Evolutionary conservation across 805 yeast genomes (phyloP), one percentile per base, ranked within the genome.

Genomic region (Jamesozyma spencerorum): DNA sequence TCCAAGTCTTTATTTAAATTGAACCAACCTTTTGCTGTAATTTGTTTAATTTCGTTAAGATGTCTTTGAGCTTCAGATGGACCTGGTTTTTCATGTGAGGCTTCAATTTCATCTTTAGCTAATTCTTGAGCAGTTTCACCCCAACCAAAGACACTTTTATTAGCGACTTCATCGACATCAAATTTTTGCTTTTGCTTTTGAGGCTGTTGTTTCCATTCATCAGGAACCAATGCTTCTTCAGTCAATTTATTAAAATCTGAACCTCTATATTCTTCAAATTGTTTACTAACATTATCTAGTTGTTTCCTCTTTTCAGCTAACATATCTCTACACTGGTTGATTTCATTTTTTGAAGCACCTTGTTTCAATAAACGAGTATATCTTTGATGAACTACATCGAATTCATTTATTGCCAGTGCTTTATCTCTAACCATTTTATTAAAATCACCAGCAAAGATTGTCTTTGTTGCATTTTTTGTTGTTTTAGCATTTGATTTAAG

Each of bases 71-170:
- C 38, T 15, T 12, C 17, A 11, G 39, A 31, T 12, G 47, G 39
- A 7, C 28, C 32, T 14, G 31, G 7, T 2, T 27, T 3, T 1
- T 17, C n/a, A 5, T 24, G 28, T 15, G 50, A 45, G 22, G 58
- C 59, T 15, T 60, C 60, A 18, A 59, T 50, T 40, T 63, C 63
- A 22, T 67, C 70, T 26, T 54, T 48, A 13, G 68, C 65, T 40
- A 65, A 57, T 22, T 58, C 61, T 17, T 55, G 51, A 4, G 74
- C 75, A 36, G 64, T 57, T 37, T 69, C 72, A 28, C 75, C 73
- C 70, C 73, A 71, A 1, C 75, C 75, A 18, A 51, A 54, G 3
- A 70, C 57, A 3, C 69, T 53, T 4, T 54, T 47, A 37, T 57
- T 57, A 3, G 72, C 67, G 15, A 53, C 55, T 18, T 63, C 62